Base-by-base conservation (phyloP, 176 grass and related monocot species). In the Dendrocalamus sinicus region DNA sequence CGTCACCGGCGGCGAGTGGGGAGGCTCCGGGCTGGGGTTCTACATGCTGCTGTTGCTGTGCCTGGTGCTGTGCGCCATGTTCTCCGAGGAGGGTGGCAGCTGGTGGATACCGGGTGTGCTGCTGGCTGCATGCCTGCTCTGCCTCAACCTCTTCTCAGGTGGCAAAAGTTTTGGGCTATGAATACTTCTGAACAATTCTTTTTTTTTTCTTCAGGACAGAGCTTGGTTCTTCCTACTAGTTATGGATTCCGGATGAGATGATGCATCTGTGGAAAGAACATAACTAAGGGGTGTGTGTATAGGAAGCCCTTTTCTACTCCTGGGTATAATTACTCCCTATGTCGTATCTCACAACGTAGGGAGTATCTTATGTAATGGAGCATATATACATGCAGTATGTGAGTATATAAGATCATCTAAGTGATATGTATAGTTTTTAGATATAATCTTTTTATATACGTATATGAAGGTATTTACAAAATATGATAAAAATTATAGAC, bases 21-120 rank as follows among this genome's bases (percentile, higher is more conserved):
- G 47, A 17, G 46, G 70, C 44, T n/a, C 9, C 9, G 86, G 89
- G 13, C 45, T 99, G 72, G 90, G 86, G 11, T 94, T 82, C 76
- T 96, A 93, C 83, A 87, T 99, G 67, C 45, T 94, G 66, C 30
- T 94, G 79, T 12, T 92, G 43, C 81, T 95, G 19, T 92, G 90
- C 86, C 60, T 94, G 46, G 40, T 85, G 20, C 58, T 95, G 61
- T 92, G 88, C 43, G 83, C 82, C 8, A 54, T 91, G 60, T 94
- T 90, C 75, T 85, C 88, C 2, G 88, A 96, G 41, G 86, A 79
- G 44, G 88, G 88, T 20, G 68, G 73, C n/a, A 81, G 58, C 83
- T 88, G 86, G 86, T 99, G 97, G 97, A 74, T 91, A 9, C 84
- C 90, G 19, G 79, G 87, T 8, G 60, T 75, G 14, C 77, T 92